Evolutionary conservation across 2,329 filamentous ascomycete genomes (phyloP), one percentile per base, ranked within the genome.

Genomic region (Beauveria australis): DNA sequence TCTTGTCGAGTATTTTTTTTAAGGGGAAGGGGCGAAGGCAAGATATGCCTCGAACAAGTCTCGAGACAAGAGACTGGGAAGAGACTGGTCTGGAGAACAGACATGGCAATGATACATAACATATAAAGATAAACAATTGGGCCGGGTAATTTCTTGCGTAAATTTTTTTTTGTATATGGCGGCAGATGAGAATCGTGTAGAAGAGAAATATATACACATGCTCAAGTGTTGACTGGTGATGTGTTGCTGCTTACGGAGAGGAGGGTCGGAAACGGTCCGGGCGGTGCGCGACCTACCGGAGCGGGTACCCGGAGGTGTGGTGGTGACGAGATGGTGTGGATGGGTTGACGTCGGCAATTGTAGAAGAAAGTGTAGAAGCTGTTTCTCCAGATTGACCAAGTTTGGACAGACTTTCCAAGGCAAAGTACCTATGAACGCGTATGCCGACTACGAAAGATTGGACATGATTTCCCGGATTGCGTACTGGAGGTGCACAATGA

Each of bases 281-380:
- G 18, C 44, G 46, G 18, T 8, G 18, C 30, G 22, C 14, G 46
- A 49, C 26, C n/a, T n/a, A 33, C 44, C 46, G 55, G 55, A 51
- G 55, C 33, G 55, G 55, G 55, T 58, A 58, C 55, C 55, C 55
- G 55, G 46, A 30, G 55, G 26, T 19, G 33, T 37, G 33, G 33
- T 16, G 33, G 33, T 5, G 33, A 37, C 12, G 33, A 16, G 33
- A 37, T 12, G 14, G 33, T 12, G 33, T 37, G 33, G 33, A 16
- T 16, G 33, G 33, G 12, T 16, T 48, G 44, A 40, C 43, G 28
- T 22, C 6, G 19, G 16, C 8, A 16, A 6, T 22, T 5, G n/a
- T 10, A 19, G 28, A n/a, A 55, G 12, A 37, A 16, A 37, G 14
- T 6, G 33, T 16, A 16, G 33, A 37, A 16, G 14, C 12, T 16